Evolutionary conservation across 1,284 basidiomycete genomes (phyloP).

Genomic region (Tilletia setariae): DNA sequence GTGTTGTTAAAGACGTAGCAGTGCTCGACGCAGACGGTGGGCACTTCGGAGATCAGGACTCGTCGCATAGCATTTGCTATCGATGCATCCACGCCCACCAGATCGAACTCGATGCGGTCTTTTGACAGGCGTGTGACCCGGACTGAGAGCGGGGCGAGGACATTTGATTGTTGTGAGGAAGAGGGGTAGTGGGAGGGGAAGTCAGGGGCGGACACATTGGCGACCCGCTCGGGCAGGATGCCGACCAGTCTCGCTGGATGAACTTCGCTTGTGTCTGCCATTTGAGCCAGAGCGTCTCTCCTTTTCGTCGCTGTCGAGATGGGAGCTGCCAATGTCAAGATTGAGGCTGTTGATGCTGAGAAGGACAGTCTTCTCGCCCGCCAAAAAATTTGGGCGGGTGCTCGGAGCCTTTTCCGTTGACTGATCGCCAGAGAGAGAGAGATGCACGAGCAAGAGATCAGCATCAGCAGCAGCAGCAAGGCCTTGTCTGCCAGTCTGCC

Average conservation of each 20-base stretch:
- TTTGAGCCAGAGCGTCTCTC: not conserved
- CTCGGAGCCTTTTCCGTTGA: conserved; percentile 3
- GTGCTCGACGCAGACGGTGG: conserved; percentile 82
- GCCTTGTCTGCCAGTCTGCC: too few relatives aligned
- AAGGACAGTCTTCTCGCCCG: not conserved
- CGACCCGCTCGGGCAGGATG: conserved; percentile 47
- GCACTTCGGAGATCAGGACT: conserved; percentile 84
- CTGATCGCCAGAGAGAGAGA: too few relatives aligned
- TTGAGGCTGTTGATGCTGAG: not conserved
- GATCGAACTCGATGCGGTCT: conserved; percentile 76
- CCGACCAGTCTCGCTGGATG: conserved; percentile 32
- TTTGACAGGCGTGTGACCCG: conserved; percentile 41
- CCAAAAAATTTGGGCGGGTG: not conserved
- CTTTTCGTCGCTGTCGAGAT: not conserved
- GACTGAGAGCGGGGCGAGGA: not conserved
- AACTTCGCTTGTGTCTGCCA: not conserved
- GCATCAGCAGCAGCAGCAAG: too few relatives aligned
- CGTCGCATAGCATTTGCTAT: conserved; percentile 92
- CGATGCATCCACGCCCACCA: conserved; percentile 91
- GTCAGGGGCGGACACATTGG: conserved; percentile 42
- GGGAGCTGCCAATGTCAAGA: not conserved
- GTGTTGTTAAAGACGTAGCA: conserved; percentile 97
- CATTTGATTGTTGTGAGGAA: not conserved
- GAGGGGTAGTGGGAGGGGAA: conserved; percentile 36
- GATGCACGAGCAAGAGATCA: too few relatives aligned